Base-by-base conservation (phyloP, 148 eudicot species). In the Rhododendron molle region DNA sequence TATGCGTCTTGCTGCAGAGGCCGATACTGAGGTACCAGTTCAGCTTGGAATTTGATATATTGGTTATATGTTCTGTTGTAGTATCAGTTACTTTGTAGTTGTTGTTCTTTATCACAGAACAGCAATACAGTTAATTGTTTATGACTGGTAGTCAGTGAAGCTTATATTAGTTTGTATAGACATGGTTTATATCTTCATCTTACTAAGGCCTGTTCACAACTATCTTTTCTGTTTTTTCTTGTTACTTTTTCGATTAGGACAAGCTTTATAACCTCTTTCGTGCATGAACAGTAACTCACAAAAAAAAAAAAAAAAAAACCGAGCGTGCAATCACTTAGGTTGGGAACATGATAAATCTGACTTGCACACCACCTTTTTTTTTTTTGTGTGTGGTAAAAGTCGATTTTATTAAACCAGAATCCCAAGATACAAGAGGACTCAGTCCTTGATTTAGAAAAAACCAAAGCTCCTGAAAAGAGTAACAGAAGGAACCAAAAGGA, bases 1-100 rank as follows among this genome's bases (percentile, higher is more conserved):
- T 60, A 89, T 91, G 56, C 98, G 99, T 10, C 85, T 94, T 23
- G 88, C 94, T 82, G 87, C 92, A 36, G 98, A 96, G 82, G 90
- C 93, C 56, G 98, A 97, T n/a, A 93, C 76, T 78, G 99, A 95
- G 96, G 98, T 95, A 87, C 72, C 34, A 60, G 72, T 86, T 84
- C 73, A 23, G 80, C 78, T 78, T 12, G 76, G 74, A 83, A 50
- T 34, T 14, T 10, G 28, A 56, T 4, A 40, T 26, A 10, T 60
- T 56, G 49, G 15, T 38, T 56, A n/a, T 26, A 47, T 1, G 5
- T 54, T 84, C 9, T 65, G 3, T 43, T 60, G 4, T 78, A 47
- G 6, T 85, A 72, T 76, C 28, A 11, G 23, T 83, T 83, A 12
- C 77, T 76, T 77, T 0, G 0, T 18, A 2, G 81, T 36, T 40